These are phyloP conservation scores for Calonectria multiphialidica DNA, from an alignment of 2,329 filamentous ascomycete species.

Conservation along the genomic window DNA sequence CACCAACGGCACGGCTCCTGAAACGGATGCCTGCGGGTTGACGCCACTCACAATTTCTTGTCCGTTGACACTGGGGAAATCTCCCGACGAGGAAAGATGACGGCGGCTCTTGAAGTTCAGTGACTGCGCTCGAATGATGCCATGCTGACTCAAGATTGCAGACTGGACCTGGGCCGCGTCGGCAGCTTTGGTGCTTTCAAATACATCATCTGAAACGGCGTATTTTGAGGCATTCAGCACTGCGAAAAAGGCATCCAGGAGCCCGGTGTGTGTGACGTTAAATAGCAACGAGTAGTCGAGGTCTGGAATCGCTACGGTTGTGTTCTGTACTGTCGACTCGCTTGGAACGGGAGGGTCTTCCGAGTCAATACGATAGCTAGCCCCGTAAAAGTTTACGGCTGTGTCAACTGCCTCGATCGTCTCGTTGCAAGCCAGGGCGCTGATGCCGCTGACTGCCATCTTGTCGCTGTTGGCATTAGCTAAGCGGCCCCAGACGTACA, in stretches of 20 bases:
- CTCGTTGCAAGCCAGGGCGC: constrained; percentile 54
- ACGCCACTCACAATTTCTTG: constrained; percentile 39
- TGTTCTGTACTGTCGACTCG: constrained; percentile 36
- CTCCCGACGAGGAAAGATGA: constrained; percentile 29
- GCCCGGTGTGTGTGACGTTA: constrained; percentile 39
- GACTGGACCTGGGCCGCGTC: constrained; percentile 39
- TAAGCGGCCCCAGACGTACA: constrained; percentile 52
- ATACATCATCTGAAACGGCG: constrained; percentile 42
- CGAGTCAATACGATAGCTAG: constrained; percentile 43
- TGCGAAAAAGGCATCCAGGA: constrained; percentile 52
- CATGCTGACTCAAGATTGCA: constrained; percentile 51
- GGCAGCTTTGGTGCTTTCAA: constrained; percentile 35
- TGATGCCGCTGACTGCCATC: constrained; percentile 45
- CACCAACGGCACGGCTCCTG: constrained; percentile 40
- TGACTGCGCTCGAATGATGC: constrained; percentile 51
- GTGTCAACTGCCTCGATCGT: constrained; percentile 46
- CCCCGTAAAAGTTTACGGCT: constrained; percentile 38
- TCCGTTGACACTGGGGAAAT: constrained; percentile 34
- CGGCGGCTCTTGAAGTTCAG: constrained; percentile 46
- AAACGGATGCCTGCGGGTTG: constrained; percentile 35
- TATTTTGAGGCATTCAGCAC: constrained; percentile 49
- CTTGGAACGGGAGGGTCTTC: constrained; percentile 42
- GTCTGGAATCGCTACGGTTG: constrained; percentile 37
- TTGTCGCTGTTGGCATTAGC: constrained; percentile 35
- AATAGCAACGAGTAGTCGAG: constrained; percentile 47